Evolutionary conservation across 805 yeast species (phyloP), one percentile per base, ranked within the genome.

Genomic region (Candida insectalens): DNA sequence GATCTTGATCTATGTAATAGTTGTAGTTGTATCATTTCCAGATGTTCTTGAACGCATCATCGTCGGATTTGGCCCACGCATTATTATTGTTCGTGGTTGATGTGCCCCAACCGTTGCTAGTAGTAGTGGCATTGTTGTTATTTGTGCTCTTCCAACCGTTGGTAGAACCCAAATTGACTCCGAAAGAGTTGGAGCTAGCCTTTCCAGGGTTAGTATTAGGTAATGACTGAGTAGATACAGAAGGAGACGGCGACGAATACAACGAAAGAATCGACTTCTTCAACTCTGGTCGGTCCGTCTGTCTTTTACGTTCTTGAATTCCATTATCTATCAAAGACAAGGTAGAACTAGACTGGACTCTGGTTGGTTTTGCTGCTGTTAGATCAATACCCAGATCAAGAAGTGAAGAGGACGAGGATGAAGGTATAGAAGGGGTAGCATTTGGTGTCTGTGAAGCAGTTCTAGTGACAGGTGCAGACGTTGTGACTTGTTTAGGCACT

Each of bases 231-330:
- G 32, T 2, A 27, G 33, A 10, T 12, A 12, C 7, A 8, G 23
- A 21, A 13, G 51, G 55, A 14, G 63, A 57, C 15, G 79, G 82
- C 2, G 83, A 71, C 1, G 94, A 74, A 55, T 92, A 92, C 34
- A 92, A 67, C 17, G 96, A 85, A 38, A 92, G 60, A 39, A 92
- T 92, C 1, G 96, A 84, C 59, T 84, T 84, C 52, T 92, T 92
- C 55, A 92, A 67, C 50, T 89, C 96, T 3, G 92, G 89, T 49
- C 95, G 69, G 29, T 41, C 33, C 27, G 21, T 17, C 14, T 38
- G 42, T 16, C 30, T 39, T 33, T 26, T 36, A 15, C 19, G 34
- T 23, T 19, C 19, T 21, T 29, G 18, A 22, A 15, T 36, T 15
- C 19, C 16, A n/a, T 21, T 29, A 15, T 28, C 36, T 10, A 34